Base-by-base conservation (phyloP, 1,284 basidiomycete species). In the Sphagnurus paluster region DNA sequence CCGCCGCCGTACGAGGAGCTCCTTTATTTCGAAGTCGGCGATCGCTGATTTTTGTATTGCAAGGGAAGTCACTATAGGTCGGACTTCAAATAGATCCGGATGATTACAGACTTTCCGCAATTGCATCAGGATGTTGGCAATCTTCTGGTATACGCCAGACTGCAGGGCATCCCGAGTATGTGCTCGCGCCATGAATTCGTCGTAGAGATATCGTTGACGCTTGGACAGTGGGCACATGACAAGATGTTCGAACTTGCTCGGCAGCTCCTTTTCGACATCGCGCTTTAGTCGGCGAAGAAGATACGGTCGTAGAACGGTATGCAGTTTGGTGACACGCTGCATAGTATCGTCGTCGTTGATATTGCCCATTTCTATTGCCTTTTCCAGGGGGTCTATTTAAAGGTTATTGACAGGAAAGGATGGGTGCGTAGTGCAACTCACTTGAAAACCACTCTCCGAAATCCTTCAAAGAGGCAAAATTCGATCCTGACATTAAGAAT, bases 51-150 rank as follows among this genome's bases (percentile, higher is more conserved):
- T 80, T 28, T 78, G 69, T 87, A 94, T 92, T 0, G 88, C 84
- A 64, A 98, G 96, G 5, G 92, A 93, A 1, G 95, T 98, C 35
- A 92, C 82, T 56, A 98, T 92, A 0, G 93, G 93, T 33, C 95
- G 82, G 14, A 96, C 90, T 68, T 98, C 96, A 65, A 98, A 98
- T 17, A 98, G 74, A 62, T 98, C 90, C 0, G 95, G 95, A 63
- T 98, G 94, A 58, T 97, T 97, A 74, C 94, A 96, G 30, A 94
- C 92, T 69, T 95, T 95, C 42, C 92, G 81, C 16, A 97, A 76
- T 64, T 98, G 96, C 95, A 98, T 98, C 49, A 98, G 77, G 50
- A 96, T 91, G 64, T 98, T 98, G 67, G 95, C 93, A 50, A 98
- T 93, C 64, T 94, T 94, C 65, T 87, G 84, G 57, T 90, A 90